Evolutionary conservation across 345 rosid genomes (phyloP), one percentile per base, ranked within the genome.

Genomic region (Angophora floribunda): DNA sequence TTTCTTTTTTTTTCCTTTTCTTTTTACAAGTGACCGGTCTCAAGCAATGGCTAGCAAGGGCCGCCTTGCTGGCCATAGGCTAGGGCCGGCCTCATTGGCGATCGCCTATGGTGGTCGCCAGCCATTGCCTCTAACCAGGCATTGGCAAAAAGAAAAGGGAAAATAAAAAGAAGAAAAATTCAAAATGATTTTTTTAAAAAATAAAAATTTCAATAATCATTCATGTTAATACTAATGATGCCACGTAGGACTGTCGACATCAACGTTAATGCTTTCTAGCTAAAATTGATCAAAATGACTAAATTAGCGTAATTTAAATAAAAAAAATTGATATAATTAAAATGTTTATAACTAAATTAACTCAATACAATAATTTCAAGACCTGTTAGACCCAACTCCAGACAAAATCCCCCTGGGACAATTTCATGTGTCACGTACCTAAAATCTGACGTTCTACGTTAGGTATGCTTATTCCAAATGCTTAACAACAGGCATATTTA

Each of bases 201-300:
- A 50, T 50, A 36, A 36, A 36, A 36, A 36, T 50, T 50, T 6
- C 51, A 50, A 50, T 9, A 50, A 13, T 50, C 51, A 50, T 50
- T 4, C 51, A 50, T 6, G 13, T 11, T 13, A 50, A 4, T 11
- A 6, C 51, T 13, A n/a, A n/a, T n/a, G n/a, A n/a, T n/a, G n/a
- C n/a, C n/a, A n/a, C n/a, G n/a, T n/a, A n/a, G n/a, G 41, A 28
- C 30, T 0, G 0, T 61, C 0, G 4, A 61, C 6, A 12, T 12
- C 4, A 61, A 0, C 7, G 26, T 36, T 36, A 36, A 36, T 36
- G 41, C 26, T 26, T 61, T 61, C 28, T 15, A 28, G 28, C 4
- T 2, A 61, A 26, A 28, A 61, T 59, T 59, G 13, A 28, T 0
- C 0, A 0, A 1, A 59, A 61, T 28, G 4, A 12, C 32, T 28